phyloP scores from a whole-genome alignment of 31 red algal genomes.

The Odonthalia washingtoniensis region DNA sequence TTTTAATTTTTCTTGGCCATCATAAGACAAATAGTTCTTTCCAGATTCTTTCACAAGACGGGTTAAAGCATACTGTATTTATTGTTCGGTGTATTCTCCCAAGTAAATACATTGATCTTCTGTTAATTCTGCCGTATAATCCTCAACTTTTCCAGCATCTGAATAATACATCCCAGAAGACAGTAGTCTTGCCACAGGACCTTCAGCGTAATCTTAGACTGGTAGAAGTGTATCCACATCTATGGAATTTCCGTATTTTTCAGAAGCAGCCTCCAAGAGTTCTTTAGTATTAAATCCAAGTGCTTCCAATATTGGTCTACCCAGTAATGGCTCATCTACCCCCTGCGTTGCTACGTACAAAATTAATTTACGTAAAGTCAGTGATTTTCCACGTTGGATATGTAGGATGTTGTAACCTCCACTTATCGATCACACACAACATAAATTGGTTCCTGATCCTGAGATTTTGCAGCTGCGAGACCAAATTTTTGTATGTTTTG shows the following conservation, averaged over 20 bases:
- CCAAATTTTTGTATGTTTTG: neutral
- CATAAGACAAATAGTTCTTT: too few relatives aligned
- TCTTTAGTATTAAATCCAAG: constrained; percentile 18
- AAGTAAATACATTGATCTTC: too few relatives aligned
- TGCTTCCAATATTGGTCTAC: constrained; percentile 6
- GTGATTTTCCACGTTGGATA: neutral
- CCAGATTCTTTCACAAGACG: too few relatives aligned
- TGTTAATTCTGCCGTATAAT: neutral
- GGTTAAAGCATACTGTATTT: too few relatives aligned
- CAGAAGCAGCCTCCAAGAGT: neutral
- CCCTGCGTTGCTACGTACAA: neutral
- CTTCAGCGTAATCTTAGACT: neutral
- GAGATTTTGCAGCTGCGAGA: neutral
- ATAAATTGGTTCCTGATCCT: neutral
- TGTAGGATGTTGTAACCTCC: neutral
- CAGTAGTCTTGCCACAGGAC: neutral
- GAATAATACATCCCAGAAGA: neutral
- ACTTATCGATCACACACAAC: constrained; percentile 5
- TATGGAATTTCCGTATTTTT: neutral
- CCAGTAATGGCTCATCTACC: constrained; percentile 13
- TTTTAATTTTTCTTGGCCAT: too few relatives aligned
- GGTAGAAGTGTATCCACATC: neutral
- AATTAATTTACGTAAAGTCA: constrained; percentile 16
- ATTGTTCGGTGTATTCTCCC: too few relatives aligned
- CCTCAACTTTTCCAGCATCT: neutral